phyloP scores from a whole-genome alignment of 106 monocot genomes.

The Dactylorhiza incarnata region DNA sequence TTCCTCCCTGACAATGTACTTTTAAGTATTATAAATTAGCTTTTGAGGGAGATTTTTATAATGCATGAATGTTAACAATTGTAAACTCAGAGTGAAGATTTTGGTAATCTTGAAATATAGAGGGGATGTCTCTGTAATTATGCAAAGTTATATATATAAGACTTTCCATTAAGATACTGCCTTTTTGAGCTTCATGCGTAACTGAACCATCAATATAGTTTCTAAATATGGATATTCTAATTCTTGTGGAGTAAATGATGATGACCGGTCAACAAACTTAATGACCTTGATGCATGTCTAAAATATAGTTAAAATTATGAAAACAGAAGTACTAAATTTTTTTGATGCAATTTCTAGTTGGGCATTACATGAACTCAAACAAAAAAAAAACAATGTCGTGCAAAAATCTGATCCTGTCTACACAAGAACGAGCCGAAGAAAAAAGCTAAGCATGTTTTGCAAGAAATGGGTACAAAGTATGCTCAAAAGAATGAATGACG shows the following conservation, averaged over 20 bases:
- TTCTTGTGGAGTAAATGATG: neutral
- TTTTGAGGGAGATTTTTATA: no score
- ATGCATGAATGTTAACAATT: no score
- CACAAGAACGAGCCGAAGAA: neutral
- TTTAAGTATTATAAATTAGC: no score
- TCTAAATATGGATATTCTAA: neutral
- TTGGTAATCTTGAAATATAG: no score
- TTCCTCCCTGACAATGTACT: no score
- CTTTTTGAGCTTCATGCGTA: neutral
- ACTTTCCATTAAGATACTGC: neutral
- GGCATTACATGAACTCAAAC: neutral
- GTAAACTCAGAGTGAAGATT: no score
- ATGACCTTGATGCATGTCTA: neutral
- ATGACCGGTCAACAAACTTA: neutral
- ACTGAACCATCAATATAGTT: neutral
- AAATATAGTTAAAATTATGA: neutral
- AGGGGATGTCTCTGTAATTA: no score
- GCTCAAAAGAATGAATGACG: neutral
- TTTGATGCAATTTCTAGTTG: neutral
- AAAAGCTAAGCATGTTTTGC: no score
- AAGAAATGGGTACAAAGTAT: conserved; percentile 1
- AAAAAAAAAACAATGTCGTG: neutral
- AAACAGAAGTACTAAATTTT: neutral
- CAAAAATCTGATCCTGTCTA: neutral
- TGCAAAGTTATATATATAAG: no score